Evolutionary conservation across 352 stramenopile species (phyloP).

Genomic region (Globisporangium heterothallicum): DNA sequence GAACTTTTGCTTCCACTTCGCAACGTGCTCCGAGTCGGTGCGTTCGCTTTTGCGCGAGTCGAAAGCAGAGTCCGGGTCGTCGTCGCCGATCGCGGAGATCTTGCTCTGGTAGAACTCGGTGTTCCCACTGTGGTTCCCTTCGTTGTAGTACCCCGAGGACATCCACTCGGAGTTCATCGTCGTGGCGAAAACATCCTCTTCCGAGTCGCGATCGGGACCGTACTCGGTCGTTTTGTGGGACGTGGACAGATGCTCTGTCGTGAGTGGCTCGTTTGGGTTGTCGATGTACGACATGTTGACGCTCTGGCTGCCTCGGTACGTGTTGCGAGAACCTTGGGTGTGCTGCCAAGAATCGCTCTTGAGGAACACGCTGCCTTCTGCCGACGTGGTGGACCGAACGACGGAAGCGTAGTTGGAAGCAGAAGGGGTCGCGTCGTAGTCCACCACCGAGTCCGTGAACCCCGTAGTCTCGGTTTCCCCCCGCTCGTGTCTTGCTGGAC

Average conservation of each 20-base stretch:
- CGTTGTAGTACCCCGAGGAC: slow-evolving; percentile 6
- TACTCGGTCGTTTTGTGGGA: not conserved
- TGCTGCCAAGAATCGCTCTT: slow-evolving; percentile 14
- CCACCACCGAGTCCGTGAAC: slow-evolving; percentile 7
- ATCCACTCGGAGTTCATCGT: slow-evolving; percentile 7
- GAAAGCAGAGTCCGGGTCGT: slow-evolving; percentile 9
- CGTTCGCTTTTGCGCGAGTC: slow-evolving; percentile 5
- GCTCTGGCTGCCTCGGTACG: slow-evolving; percentile 10
- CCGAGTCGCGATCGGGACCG: slow-evolving; percentile 1
- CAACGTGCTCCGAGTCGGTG: slow-evolving; percentile 4
- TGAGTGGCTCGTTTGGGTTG: slow-evolving; percentile 6
- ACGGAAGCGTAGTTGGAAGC: not conserved
- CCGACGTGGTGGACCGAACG: not conserved
- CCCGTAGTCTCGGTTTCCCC: not conserved
- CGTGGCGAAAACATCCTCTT: slow-evolving; percentile 4
- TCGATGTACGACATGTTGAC: slow-evolving; percentile 9
- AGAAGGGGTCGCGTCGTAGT: not conserved
- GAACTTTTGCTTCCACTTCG: slow-evolving; percentile 23
- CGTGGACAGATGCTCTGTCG: slow-evolving; percentile 7
- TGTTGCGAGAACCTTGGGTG: slow-evolving; percentile 5
- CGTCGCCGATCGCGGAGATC: slow-evolving; percentile 6
- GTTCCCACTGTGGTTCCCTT: slow-evolving; percentile 8
- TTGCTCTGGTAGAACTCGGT: slow-evolving; percentile 11
- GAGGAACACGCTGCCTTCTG: not conserved
- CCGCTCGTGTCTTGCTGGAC: not conserved